Conservation (phyloP, 2,329 filamentous ascomycete species). For the Xylariaceae sp. region DNA sequence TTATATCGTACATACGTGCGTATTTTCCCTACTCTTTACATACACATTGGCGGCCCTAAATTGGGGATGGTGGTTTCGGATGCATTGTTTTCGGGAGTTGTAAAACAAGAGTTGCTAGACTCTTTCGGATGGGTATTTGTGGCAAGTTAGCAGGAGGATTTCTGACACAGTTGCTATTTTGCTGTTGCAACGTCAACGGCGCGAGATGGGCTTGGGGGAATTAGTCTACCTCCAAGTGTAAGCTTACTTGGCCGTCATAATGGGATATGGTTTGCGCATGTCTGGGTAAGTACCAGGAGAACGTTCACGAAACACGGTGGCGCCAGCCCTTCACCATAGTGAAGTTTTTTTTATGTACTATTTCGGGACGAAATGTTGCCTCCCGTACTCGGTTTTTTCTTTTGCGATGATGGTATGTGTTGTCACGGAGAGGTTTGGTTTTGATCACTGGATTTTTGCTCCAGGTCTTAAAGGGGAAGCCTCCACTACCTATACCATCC, state of each 20-base stretch:
- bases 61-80: slow-evolving; percentile 1
- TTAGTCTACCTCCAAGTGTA: neutral
- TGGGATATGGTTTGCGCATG: neutral
- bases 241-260: neutral
- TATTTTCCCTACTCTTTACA: slow-evolving; percentile 6
- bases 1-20: neutral
- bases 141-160: neutral
- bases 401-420: neutral
- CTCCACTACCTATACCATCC: neutral
- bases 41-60: slow-evolving; percentile 1
- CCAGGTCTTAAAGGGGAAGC: neutral
- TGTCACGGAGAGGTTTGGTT: neutral
- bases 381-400: neutral
- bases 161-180: neutral
- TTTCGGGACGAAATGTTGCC: neutral
- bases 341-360: neutral
- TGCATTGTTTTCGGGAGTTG: slow-evolving; percentile 17
- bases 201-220: neutral
- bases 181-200: no score
- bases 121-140: neutral
- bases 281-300: neutral
- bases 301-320: neutral
- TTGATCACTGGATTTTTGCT: neutral
- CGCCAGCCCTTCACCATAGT: neutral
- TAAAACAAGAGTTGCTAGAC: neutral